These are phyloP conservation scores for Irpex sp. DNA, from an alignment of 1,284 basidiomycete species.

Conservation along the genomic window DNA sequence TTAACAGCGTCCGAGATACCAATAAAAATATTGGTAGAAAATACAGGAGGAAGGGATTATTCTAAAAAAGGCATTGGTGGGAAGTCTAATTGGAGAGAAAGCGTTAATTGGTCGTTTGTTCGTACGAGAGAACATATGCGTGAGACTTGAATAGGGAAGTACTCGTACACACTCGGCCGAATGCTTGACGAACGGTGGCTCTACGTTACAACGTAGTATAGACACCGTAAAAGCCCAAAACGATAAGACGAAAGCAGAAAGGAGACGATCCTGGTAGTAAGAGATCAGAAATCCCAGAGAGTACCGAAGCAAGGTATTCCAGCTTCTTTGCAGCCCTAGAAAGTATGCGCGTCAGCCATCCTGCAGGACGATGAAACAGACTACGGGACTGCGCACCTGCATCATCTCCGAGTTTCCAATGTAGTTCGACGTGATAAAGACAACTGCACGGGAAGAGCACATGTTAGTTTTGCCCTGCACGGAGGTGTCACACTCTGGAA, in stretches of 20 bases:
- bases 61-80: not conserved
- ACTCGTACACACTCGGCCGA: not conserved
- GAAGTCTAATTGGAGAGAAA: not conserved
- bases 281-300: constrained; percentile 58
- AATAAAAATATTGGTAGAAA: not conserved
- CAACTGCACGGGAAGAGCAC: constrained; percentile 38
- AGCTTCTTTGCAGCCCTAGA: constrained; percentile 63
- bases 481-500: not conserved
- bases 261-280: not conserved
- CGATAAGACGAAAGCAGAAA: not conserved
- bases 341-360: not conserved
- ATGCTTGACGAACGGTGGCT: not conserved
- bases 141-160: not conserved
- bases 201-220: not conserved
- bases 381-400: constrained; percentile 30
- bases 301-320: constrained; percentile 72
- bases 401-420: constrained; percentile 72
- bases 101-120: not conserved
- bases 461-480: not conserved
- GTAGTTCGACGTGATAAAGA: constrained; percentile 77
- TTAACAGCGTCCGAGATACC: not conserved
- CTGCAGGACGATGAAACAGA: not conserved
- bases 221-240: not conserved
- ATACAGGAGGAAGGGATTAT: not conserved
- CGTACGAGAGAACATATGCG: not conserved